These are phyloP conservation scores for Metschnikowia proteae DNA, from an alignment of 805 yeast species.

Conservation along the genomic window DNA sequence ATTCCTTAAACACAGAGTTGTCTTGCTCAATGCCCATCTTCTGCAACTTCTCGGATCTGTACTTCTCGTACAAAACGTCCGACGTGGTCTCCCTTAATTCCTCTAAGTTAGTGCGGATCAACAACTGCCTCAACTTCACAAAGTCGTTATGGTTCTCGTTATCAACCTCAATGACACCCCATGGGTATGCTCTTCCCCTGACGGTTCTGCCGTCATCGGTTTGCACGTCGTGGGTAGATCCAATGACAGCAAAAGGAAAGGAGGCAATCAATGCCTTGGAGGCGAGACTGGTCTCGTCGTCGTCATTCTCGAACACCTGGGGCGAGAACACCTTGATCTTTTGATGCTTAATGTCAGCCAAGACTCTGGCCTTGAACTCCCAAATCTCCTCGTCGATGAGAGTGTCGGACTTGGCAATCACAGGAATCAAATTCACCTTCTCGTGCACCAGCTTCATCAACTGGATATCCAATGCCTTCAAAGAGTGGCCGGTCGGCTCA, in stretches of 20 bases:
- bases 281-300: slow-evolving; percentile 70
- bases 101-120: slow-evolving; percentile 87
- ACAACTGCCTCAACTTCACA: slow-evolving; percentile 78
- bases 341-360: slow-evolving; percentile 71
- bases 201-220: slow-evolving; percentile 72
- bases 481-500: slow-evolving; percentile 94
- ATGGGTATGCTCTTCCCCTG: slow-evolving; percentile 91
- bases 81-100: slow-evolving; percentile 87
- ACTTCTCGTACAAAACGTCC: slow-evolving; percentile 74
- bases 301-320: slow-evolving; percentile 72
- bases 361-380: slow-evolving; percentile 71
- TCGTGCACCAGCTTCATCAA: slow-evolving; percentile 85
- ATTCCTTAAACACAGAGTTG: slow-evolving; percentile 86
- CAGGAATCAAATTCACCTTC: slow-evolving; percentile 90
- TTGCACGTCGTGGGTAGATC: slow-evolving; percentile 73
- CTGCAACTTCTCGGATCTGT: slow-evolving; percentile 77
- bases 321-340: slow-evolving; percentile 74
- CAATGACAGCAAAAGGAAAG: slow-evolving; percentile 92
- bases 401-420: slow-evolving; percentile 93
- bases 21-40: slow-evolving; percentile 90
- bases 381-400: slow-evolving; percentile 80
- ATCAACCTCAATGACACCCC: slow-evolving; percentile 96
- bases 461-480: slow-evolving; percentile 82
- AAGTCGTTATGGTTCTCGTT: slow-evolving; percentile 93
- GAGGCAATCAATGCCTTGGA: slow-evolving; percentile 63